A percentile compares a stretch with the other conserved stretches of the same genome.
Evolutionary conservation across 1,284 basidiomycete species (phyloP).

Genomic region (Malassezia equina): DNA sequence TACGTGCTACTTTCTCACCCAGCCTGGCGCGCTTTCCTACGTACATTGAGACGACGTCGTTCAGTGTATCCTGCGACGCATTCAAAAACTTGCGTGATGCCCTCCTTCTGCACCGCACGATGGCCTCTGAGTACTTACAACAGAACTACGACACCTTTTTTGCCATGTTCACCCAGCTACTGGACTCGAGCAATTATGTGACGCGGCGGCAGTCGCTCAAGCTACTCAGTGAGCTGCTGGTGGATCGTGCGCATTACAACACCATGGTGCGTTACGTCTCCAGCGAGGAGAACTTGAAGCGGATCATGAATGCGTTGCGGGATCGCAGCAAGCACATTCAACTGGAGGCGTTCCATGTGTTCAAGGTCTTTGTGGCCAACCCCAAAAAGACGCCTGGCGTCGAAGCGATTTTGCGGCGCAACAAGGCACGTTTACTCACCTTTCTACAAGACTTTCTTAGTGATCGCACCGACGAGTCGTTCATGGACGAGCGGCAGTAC

Average conservation of each 20-base stretch:
- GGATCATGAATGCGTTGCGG: conserved; percentile 98
- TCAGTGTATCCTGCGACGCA: conserved; percentile 94
- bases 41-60: conserved; percentile 94
- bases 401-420: conserved; percentile 76
- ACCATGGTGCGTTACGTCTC: conserved; percentile 98
- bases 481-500: conserved; percentile 47
- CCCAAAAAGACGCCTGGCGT: conserved; percentile 96
- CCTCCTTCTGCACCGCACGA: conserved; percentile 83
- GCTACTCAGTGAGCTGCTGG: conserved; percentile 88
- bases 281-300: conserved; percentile 74
- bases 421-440: conserved; percentile 80
- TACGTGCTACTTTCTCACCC: conserved; percentile 1
- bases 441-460: conserved; percentile 93
- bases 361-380: conserved; percentile 99
- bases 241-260: conserved; percentile 92
- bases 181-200: conserved; percentile 89
- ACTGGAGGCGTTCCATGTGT: conserved; percentile 98
- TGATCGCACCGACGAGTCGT: conserved; percentile 65
- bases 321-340: conserved; percentile 99
- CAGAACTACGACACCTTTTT: conserved; percentile 98
- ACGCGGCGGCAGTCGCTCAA: conserved; percentile 99
- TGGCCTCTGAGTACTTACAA: conserved; percentile 92
- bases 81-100: conserved; percentile 76
- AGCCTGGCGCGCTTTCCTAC: conserved; percentile 86
- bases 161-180: conserved; percentile 79